phyloP scores from a whole-genome alignment of 108 stramenopile genomes.

The Skeletonema grethae region DNA sequence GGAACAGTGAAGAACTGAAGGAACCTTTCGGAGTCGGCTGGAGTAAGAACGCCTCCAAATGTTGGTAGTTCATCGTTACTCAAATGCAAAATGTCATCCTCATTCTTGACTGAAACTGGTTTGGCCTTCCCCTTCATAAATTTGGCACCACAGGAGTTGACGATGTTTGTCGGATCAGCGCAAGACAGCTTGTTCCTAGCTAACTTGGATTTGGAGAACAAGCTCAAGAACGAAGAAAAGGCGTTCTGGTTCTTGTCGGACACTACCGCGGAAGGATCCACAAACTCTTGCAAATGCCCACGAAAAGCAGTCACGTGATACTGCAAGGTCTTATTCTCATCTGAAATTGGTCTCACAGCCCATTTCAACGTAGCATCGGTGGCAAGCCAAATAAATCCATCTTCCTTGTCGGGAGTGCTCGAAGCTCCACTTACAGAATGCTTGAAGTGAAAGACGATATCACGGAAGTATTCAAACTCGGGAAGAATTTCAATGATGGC shows the following conservation, averaged over 20 bases:
- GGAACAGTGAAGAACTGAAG: conserved; percentile 95
- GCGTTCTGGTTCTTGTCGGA: conserved; percentile 57
- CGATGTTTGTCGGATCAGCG: conserved; percentile 89
- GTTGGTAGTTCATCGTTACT: conserved; percentile 89
- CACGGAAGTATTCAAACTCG: conserved; percentile 97
- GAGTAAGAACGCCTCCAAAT: conserved; percentile 88
- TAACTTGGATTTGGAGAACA: conserved; percentile 69
- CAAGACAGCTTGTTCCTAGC: conserved; percentile 82
- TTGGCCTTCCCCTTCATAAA: conserved; percentile 76
- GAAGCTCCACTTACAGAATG: conserved; percentile 80
- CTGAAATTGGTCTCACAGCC: conserved; percentile 59
- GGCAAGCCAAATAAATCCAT: conserved; percentile 77
- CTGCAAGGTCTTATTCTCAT: conserved; percentile 65
- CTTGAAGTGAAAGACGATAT: conserved; percentile 98
- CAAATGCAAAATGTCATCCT: conserved; percentile 95
- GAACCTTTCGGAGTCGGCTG: conserved; percentile 91
- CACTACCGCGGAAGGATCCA: conserved; percentile 40
- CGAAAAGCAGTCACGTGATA: conserved; percentile 80
- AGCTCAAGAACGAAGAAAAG: conserved; percentile 74
- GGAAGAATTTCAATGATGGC: conserved; percentile 94
- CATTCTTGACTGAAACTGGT: conserved; percentile 81
- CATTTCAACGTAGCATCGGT: conserved; percentile 86
- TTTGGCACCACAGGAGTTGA: conserved; percentile 90
- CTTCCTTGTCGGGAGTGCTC: conserved; percentile 68
- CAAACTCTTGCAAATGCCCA: conserved; percentile 75